phyloP scores from a whole-genome alignment of 78 protist genomes.

The Monocercomonoides exilis region DNA sequence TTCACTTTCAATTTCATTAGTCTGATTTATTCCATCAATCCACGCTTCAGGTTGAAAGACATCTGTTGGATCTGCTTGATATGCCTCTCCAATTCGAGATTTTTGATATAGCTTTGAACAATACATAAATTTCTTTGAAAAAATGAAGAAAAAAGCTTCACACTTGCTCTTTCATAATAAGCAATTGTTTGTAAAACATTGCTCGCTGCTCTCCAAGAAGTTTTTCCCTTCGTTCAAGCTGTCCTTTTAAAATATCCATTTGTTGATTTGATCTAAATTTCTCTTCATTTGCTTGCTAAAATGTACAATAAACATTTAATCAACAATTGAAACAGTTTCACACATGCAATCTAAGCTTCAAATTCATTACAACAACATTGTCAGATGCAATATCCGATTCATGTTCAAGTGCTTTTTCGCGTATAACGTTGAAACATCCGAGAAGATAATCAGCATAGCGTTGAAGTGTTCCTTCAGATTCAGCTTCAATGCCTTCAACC shows the following conservation, averaged over 20 bases:
- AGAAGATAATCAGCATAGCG: too few species aligned
- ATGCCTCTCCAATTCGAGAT: neutral
- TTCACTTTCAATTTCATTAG: neutral
- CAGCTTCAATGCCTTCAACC: too few species aligned
- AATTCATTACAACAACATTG: too few species aligned
- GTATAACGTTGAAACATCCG: too few species aligned
- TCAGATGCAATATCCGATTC: too few species aligned
- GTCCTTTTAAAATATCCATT: neutral
- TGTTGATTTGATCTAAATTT: neutral
- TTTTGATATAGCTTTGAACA: neutral
- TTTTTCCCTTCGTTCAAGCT: neutral
- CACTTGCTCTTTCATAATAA: neutral
- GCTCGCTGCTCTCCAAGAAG: slow-evolving; percentile 1
- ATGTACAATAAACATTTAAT: too few species aligned
- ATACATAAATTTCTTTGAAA: too few species aligned
- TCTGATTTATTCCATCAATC: neutral
- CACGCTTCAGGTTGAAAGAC: neutral
- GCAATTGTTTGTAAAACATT: neutral
- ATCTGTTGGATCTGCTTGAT: neutral
- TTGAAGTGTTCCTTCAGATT: too few species aligned
- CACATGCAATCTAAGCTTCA: too few species aligned
- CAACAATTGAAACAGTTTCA: too few species aligned
- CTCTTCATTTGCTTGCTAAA: neutral
- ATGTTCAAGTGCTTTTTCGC: too few species aligned
- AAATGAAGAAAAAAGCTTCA: too few species aligned